Evolutionary conservation across 176 grass and related monocot species (phyloP), one percentile per base, ranked within the genome.

Genomic region (Eragrostis nindensis): DNA sequence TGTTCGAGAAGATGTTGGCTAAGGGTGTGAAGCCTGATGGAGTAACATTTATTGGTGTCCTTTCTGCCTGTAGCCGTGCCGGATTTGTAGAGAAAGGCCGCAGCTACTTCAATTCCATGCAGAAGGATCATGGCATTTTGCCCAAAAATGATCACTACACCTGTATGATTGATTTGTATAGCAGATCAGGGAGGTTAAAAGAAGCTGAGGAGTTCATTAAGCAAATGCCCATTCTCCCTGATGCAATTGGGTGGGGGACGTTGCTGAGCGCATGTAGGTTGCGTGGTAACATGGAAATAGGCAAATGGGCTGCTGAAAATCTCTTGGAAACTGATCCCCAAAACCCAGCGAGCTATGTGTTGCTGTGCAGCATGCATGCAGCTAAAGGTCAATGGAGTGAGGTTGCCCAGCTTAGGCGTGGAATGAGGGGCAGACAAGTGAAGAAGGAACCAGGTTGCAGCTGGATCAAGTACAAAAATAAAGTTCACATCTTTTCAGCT

Each of bases 371-470:
- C 80, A 80, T 86, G 82, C 80, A 90, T 88, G 88, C 91, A 67
- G 32, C 88, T 75, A 90, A 85, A 90, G 85, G 91, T 67, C 57
- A 90, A 50, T 94, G 88, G 88, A 79, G 56, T 6, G 85, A 93
- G 74, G 91, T 94, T 62, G 84, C 91, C 18, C 85, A 77, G 21
- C 67, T 94, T 59, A 82, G 88, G 55, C 71, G 85, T 57, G 91
- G 85, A 69, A 94, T 90, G 91, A 90, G 91, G 68, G 91, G 88
- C 42, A 83, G 79, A 26, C 86, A 82, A 25, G 88, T 94, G 8
- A 94, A 90, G 77, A 90, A 94, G 85, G 91, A 94, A n/a, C 91
- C 91, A 76, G 91, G 88, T 40, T 94, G 88, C 67, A 94, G 91
- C 77, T 90, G 91, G 91, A 94, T 94, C 56, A 94, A 88, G 70